Conservation (phyloP, 116 monocot species). For the Posidonia oceanica region DNA sequence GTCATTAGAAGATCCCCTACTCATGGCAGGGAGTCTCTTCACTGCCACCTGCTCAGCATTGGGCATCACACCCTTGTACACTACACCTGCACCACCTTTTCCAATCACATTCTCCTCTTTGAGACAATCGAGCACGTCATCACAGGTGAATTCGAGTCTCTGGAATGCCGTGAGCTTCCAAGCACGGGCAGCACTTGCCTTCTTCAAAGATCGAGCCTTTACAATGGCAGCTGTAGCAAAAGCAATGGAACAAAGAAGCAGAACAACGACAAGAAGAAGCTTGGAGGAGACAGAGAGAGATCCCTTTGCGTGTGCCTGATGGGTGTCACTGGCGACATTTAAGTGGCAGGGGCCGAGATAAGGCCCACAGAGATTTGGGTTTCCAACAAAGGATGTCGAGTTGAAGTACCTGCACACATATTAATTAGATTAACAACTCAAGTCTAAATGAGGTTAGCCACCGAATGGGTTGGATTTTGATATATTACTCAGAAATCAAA, state of each 20-base stretch:
- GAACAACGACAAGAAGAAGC: constrained; percentile 44
- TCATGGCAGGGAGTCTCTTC: constrained; percentile 50
- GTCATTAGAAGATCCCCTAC: constrained; percentile 43
- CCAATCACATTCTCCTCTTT: constrained; percentile 80
- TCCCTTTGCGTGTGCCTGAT: neutral
- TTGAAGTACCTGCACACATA: too few relatives aligned
- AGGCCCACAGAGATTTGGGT: constrained; percentile 57
- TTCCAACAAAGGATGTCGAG: constrained; percentile 46
- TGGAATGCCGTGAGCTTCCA: constrained; percentile 89
- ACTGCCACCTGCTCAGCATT: constrained; percentile 53
- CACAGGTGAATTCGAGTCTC: constrained; percentile 55
- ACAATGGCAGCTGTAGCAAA: constrained; percentile 51
- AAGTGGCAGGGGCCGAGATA: constrained; percentile 38
- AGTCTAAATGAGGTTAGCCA: too few relatives aligned
- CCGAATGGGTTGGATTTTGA: too few relatives aligned
- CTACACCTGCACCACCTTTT: constrained; percentile 73
- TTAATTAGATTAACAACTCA: too few relatives aligned
- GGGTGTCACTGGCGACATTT: neutral
- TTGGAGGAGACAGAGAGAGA: constrained; percentile 27
- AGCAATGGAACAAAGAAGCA: constrained; percentile 44
- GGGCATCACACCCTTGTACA: constrained; percentile 61
- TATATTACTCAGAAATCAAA: too few relatives aligned
- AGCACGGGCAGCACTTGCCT: constrained; percentile 31
- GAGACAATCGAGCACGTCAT: constrained; percentile 52
- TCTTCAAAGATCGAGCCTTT: constrained; percentile 54